Evolutionary conservation across 208 protist species (phyloP).

Genomic region (Naegleria lovaniensis): DNA sequence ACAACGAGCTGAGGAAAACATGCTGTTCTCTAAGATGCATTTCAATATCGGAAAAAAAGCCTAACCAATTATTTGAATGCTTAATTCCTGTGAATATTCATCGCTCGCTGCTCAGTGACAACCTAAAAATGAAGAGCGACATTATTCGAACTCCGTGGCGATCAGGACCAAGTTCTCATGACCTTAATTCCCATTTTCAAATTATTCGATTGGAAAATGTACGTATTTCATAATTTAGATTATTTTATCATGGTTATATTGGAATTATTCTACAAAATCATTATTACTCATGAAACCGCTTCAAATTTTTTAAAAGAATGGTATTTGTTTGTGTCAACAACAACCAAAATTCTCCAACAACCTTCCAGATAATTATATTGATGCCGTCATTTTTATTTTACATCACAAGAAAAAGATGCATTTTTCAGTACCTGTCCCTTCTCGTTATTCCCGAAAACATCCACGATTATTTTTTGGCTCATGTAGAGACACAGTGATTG

Average conservation of each 20-base stretch:
- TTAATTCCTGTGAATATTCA: not conserved
- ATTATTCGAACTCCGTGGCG: not conserved
- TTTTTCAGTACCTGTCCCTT: not conserved
- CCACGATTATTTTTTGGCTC: not conserved
- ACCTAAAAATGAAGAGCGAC: not conserved
- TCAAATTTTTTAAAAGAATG: no score
- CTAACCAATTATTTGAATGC: not conserved
- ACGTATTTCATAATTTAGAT: not conserved
- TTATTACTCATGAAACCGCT: no score
- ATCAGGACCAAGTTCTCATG: not conserved
- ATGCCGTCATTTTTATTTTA: not conserved
- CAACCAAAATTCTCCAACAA: not conserved
- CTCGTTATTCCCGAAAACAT: not conserved
- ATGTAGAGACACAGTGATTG: not conserved
- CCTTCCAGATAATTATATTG: not conserved
- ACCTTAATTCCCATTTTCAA: not conserved
- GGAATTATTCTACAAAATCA: no score
- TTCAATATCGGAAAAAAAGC: not conserved
- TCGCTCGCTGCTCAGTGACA: not conserved
- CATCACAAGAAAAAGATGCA: constrained; percentile 2
- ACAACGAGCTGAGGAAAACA: not conserved
- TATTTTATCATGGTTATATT: no score
- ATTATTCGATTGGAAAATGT: not conserved
- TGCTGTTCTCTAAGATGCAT: not conserved
- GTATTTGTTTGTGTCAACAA: not conserved